phyloP scores from a whole-genome alignment of 1,284 basidiomycete species.

The Schizophyllum amplum region DNA sequence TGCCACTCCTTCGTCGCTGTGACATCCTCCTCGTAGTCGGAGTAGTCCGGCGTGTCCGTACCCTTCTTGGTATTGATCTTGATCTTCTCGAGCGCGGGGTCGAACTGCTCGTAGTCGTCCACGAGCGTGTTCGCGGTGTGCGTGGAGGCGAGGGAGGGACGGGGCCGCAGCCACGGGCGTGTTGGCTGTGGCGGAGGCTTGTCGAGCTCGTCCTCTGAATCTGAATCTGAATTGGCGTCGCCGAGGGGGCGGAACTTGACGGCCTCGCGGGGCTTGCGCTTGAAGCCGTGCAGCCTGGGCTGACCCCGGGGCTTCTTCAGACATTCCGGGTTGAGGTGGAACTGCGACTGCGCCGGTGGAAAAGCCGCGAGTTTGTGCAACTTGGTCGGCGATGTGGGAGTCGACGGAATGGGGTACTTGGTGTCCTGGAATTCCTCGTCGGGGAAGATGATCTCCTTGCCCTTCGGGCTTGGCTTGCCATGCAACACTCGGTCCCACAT shows the following conservation, averaged over 20 bases:
- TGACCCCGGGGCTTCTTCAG: conserved; percentile 22
- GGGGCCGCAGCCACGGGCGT: conserved; percentile 21
- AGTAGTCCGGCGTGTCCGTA: conserved; percentile 25
- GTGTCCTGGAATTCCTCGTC: conserved; percentile 11
- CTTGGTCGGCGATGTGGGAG: conserved; percentile 5
- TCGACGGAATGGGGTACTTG: conserved; percentile 8
- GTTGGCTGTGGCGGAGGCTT: conserved; percentile 6
- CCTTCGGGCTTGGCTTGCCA: conserved; percentile 2
- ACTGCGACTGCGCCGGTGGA: neutral
- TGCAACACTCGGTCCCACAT: conserved; percentile 44
- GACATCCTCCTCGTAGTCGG: conserved; percentile 29
- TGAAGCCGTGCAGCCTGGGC: conserved; percentile 15
- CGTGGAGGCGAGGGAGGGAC: conserved; percentile 12
- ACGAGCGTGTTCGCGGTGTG: conserved; percentile 8
- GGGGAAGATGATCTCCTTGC: conserved; percentile 21
- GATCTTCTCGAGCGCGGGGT: conserved; percentile 16
- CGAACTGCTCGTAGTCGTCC: conserved; percentile 14
- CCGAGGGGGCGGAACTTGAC: conserved; percentile 41
- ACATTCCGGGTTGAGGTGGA: conserved; percentile 9
- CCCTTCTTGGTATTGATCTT: conserved; percentile 10
- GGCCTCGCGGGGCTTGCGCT: conserved; percentile 28
- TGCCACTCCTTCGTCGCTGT: neutral
- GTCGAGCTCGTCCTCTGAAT: conserved; percentile 20
- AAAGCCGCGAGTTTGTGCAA: neutral
- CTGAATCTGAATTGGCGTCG: conserved; percentile 24